Percentiles rank a stretch among this genome's conserved stretches.
Conservation (phyloP, 2,329 filamentous ascomycete species). For the Monosporascus sp. region DNA sequence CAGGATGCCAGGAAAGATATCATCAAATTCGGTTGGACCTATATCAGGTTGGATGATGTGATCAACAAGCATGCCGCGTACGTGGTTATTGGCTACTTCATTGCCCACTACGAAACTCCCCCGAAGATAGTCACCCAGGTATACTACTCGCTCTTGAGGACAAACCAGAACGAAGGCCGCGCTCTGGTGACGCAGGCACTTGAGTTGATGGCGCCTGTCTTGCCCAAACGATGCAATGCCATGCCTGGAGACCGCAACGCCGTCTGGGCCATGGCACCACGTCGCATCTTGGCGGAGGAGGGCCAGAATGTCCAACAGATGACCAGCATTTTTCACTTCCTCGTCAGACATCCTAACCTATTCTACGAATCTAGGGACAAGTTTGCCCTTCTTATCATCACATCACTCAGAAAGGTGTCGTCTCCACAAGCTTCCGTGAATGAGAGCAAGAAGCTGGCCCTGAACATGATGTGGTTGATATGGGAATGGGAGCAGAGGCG, state of each 20-base stretch:
- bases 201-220: conserved; percentile 88
- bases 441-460: conserved; percentile 84
- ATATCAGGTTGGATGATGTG: conserved; percentile 95
- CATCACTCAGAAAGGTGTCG: conserved; percentile 82
- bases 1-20: conserved; percentile 95
- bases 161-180: conserved; percentile 91
- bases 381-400: conserved; percentile 83
- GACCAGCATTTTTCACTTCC: conserved; percentile 94
- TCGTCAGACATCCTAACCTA: conserved; percentile 84
- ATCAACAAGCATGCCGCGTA: conserved; percentile 99
- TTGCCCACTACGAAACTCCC: conserved; percentile 92
- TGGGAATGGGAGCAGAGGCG: conserved; percentile 89
- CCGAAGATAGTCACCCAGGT: conserved; percentile 94
- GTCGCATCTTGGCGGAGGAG: conserved; percentile 88
- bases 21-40: conserved; percentile 99
- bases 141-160: conserved; percentile 83
- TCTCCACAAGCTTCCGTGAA: conserved; percentile 76
- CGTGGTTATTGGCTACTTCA: conserved; percentile 95
- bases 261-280: conserved; percentile 83
- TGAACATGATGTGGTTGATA: conserved; percentile 86
- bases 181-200: conserved; percentile 89
- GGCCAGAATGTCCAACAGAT: conserved; percentile 93
- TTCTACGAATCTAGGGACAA: conserved; percentile 95
- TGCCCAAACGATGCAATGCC: conserved; percentile 75
- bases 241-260: conserved; percentile 66